Evolutionary conservation across 2,329 filamentous ascomycete genomes (phyloP), one percentile per base, ranked within the genome.

Genomic region (Ascochyta pisi): DNA sequence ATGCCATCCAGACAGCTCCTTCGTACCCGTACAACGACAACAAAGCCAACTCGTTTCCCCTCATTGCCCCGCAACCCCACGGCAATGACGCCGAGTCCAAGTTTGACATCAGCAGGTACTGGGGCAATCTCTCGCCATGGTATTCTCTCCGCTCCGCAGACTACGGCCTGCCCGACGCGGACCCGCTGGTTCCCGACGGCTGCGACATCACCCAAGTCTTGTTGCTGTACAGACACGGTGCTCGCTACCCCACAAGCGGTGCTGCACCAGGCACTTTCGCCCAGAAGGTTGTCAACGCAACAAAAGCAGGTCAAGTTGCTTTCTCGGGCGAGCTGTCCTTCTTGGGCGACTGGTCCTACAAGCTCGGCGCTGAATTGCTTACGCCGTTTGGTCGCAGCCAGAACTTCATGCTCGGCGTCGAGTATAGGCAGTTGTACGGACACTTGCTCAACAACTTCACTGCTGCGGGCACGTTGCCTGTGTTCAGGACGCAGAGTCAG

Each of bases 381-480:
- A 72, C 68, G 0, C 68, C 69, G 3, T 72, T 68, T 41, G 69
- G 69, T 16, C 68, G 69, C 40, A 65, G 65, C 46, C 66, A 81
- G 60, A 70, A 75, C 46, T 79, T 79, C 60, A 60, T 77, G 12
- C 69, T 79, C 3, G 77, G 77, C 8, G 60, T 79, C 12, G 67
- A 70, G 48, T 71, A 79, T 54, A 74, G 78, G 15, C 73, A 79
- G 57, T 68, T 79, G n/a, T 80, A 72, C 26, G 68, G 77, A 7
- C 66, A 76, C 42, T 70, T 79, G 12, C 73, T 80, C 38, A 79
- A 79, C 57, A 79, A 79, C 64, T 79, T 79, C 54, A 69, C 73
- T n/a, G 68, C 57, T 37, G 35, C 60, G 1, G 72, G 73, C 24
- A 69, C 74, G 5, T 62, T 79, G 40, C 77, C 77, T 19, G 75